Evolutionary conservation across 2,329 filamentous ascomycete genomes (phyloP).

Genomic region (Xylaria sp.): DNA sequence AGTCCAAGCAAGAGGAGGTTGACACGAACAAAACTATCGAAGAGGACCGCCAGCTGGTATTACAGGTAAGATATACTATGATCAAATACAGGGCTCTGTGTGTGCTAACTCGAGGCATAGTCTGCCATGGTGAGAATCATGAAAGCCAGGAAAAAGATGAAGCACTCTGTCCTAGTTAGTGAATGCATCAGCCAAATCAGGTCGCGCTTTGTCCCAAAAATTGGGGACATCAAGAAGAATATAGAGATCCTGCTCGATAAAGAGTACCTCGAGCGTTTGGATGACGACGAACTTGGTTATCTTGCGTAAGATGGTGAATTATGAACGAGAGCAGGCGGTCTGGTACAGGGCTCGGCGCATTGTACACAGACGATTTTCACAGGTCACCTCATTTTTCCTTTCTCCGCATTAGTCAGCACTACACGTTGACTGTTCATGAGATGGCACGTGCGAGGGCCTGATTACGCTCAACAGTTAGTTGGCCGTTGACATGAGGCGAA

Average conservation of each 20-base stretch:
- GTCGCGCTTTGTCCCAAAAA: slow-evolving; percentile 89
- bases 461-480: slow-evolving; percentile 15
- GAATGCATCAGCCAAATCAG: slow-evolving; percentile 97
- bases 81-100: slow-evolving; percentile 22
- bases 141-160: slow-evolving; percentile 99
- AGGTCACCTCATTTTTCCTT: slow-evolving; percentile 6
- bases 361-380: slow-evolving; percentile 13
- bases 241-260: slow-evolving; percentile 99
- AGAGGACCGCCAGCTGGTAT: slow-evolving; percentile 93
- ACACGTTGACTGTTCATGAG: background rate
- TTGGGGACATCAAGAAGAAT: slow-evolving; percentile 98
- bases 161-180: slow-evolving; percentile 91
- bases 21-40: slow-evolving; percentile 99
- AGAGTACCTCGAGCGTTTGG: slow-evolving; percentile 95
- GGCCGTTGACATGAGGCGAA: background rate
- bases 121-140: slow-evolving; percentile 99
- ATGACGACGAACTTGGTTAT: slow-evolving; percentile 94
- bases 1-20: slow-evolving; percentile 94
- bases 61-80: slow-evolving; percentile 76
- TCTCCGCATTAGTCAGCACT: slow-evolving; percentile 10
- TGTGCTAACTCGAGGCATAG: slow-evolving; percentile 57
- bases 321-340: background rate
- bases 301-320: slow-evolving; percentile 72
- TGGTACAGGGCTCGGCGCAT: slow-evolving; percentile 2
- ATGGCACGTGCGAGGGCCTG: background rate